phyloP scores from a whole-genome alignment of 192 early-diverging fungal genomes.

The Coemansia sp. region DNA sequence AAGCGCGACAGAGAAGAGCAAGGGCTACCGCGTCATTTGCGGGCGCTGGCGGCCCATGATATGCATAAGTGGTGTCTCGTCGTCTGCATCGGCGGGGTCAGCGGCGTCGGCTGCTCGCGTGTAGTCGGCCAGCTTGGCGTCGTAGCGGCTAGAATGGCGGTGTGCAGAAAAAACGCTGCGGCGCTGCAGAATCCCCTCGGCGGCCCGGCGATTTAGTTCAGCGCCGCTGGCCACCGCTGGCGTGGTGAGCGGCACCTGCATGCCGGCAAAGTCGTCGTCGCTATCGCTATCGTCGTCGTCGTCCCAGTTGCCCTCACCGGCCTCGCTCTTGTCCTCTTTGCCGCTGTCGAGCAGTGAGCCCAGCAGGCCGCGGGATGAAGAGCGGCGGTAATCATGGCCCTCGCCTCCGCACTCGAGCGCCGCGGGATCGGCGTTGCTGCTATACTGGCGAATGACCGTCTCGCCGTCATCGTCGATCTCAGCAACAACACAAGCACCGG shows the following conservation, averaged over 20 bases:
- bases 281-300: constrained; percentile 42
- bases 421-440: constrained; percentile 28
- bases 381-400: constrained; percentile 1
- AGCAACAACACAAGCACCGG: constrained; percentile 32
- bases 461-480: constrained; percentile 55
- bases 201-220: constrained; percentile 8
- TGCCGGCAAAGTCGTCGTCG: constrained; percentile 44
- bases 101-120: constrained; percentile 9
- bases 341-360: constrained; percentile 39
- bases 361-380: neutral
- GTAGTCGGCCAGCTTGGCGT: constrained; percentile 26
- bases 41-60: constrained; percentile 10
- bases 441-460: constrained; percentile 48
- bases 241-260: constrained; percentile 11
- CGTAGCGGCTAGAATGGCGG: constrained; percentile 20
- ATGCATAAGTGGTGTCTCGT: constrained; percentile 46
- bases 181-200: constrained; percentile 19
- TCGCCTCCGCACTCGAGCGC: constrained; percentile 44
- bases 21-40: constrained; percentile 12
- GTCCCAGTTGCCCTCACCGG: constrained; percentile 41
- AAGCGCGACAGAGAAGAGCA: neutral
- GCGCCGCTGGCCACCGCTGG: constrained; percentile 28
- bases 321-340: constrained; percentile 44
- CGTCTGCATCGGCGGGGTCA: constrained; percentile 30
- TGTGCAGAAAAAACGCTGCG: constrained; percentile 39